Percentiles rank a stretch among this genome's conserved stretches.
Conservation (phyloP, 139 green algal genomes). For the Chlorella sp. region DNA sequence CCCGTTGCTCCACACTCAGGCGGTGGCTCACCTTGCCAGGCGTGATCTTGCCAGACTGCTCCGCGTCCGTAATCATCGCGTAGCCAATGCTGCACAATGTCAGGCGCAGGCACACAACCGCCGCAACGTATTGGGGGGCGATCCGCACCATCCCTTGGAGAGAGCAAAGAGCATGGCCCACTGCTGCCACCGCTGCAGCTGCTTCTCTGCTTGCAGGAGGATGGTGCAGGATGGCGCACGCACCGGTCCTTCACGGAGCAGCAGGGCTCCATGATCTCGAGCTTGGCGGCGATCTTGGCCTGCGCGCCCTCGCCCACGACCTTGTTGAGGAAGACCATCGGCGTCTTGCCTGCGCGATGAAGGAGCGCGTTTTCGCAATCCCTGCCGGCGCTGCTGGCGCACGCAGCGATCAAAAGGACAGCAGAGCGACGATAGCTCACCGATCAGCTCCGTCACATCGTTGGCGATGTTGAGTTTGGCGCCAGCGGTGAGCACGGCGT, state of each 20-base stretch:
- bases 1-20: too few species aligned
- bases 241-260: constrained; percentile 79
- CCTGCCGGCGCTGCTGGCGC: neutral
- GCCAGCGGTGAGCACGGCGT: neutral
- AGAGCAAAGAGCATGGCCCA: too few species aligned
- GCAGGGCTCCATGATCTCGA: constrained; percentile 88
- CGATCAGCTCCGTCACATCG: constrained; percentile 41
- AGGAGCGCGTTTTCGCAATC: neutral
- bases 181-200: too few species aligned
- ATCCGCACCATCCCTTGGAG: neutral
- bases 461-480: constrained; percentile 44
- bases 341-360: constrained; percentile 68
- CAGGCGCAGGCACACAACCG: too few species aligned
- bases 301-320: constrained; percentile 49
- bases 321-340: constrained; percentile 90
- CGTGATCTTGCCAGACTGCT: constrained; percentile 79
- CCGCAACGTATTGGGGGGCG: neutral
- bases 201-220: too few species aligned
- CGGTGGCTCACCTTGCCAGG: constrained; percentile 73
- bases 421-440: too few species aligned
- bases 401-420: neutral
- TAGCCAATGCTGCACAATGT: constrained; percentile 79
- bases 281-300: constrained; percentile 73
- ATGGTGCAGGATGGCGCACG: too few species aligned
- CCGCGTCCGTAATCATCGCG: constrained; percentile 88